Evolutionary conservation across 257 asterid genomes (phyloP), one percentile per base, ranked within the genome.

Genomic region (Forsythia suspensa): DNA sequence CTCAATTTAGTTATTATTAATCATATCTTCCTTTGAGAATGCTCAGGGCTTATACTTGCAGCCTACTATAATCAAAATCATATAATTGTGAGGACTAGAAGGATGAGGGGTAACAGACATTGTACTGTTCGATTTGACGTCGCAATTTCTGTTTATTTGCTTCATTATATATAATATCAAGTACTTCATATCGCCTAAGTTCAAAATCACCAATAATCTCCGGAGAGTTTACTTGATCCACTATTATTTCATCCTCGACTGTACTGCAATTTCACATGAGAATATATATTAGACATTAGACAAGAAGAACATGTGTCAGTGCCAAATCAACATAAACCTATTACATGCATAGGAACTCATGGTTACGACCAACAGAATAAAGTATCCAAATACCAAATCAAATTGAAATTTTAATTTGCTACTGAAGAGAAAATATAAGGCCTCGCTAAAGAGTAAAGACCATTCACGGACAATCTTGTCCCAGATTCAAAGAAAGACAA

Each of bases 151-250:
- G 94, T 79, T 87, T 89, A 82, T 95, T 93, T 79, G 87, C 88
- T 78, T 91, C 98, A 82, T 90, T 93, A 85, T 95, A 97, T 85
- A 92, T 92, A 79, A 93, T 89, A 80, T 91, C 97, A 43, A 89
- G 84, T 6, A 59, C 90, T 89, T 95, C 99, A 67, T 90, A 95
- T 82, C 88, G 95, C 55, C 90, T 93, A 78, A 95, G 88, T 82
- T 93, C 98, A 85, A 95, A 89, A 86, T 95, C 99, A 81, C 93
- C 99, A 84, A 95, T 70, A 77, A 95, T 82, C 86, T 95, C 98
- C 1, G 96, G 92, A 67, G 97, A 77, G 52, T 95, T 97, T 78
- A 87, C 90, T 61, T 84, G 94, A 85, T 93, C 97, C 83, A 95
- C 87, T 80, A 90, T 71, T 85, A 95, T 83, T 80, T 95, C 97